These are phyloP conservation scores for Phytophthora sansomeana DNA, from an alignment of 352 stramenopile species.

Conservation along the genomic window DNA sequence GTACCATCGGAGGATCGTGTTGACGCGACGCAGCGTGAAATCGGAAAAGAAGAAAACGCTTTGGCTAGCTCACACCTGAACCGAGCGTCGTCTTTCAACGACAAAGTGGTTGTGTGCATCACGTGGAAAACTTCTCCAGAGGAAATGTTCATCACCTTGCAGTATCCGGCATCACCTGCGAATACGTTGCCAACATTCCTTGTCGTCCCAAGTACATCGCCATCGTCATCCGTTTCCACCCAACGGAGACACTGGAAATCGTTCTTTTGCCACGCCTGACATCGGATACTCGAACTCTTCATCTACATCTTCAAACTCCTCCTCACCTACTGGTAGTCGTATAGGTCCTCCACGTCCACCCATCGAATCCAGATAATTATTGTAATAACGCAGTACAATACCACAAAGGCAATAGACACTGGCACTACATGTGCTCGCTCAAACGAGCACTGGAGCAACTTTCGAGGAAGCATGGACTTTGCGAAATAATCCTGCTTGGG, in stretches of 20 bases:
- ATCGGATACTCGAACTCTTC: constrained; percentile 15
- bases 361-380: constrained; percentile 44
- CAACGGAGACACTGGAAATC: constrained; percentile 78
- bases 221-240: constrained; percentile 66
- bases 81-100: constrained; percentile 69
- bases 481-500: too few species aligned
- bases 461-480: neutral
- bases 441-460: constrained; percentile 11
- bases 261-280: constrained; percentile 34
- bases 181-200: constrained; percentile 77
- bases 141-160: constrained; percentile 61
- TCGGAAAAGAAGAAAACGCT: constrained; percentile 63
- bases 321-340: neutral
- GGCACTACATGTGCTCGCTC: constrained; percentile 9
- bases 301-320: neutral
- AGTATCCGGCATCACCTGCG: constrained; percentile 66
- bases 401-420: constrained; percentile 23
- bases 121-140: constrained; percentile 62
- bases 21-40: constrained; percentile 52
- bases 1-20: constrained; percentile 63
- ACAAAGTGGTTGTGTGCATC: constrained; percentile 71
- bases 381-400: constrained; percentile 36
- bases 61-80: constrained; percentile 76
- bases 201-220: constrained; percentile 48
- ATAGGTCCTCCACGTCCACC: constrained; percentile 28